These are phyloP conservation scores for Mortierella hygrophila DNA, from an alignment of 192 early-diverging fungal species.

Conservation along the genomic window DNA sequence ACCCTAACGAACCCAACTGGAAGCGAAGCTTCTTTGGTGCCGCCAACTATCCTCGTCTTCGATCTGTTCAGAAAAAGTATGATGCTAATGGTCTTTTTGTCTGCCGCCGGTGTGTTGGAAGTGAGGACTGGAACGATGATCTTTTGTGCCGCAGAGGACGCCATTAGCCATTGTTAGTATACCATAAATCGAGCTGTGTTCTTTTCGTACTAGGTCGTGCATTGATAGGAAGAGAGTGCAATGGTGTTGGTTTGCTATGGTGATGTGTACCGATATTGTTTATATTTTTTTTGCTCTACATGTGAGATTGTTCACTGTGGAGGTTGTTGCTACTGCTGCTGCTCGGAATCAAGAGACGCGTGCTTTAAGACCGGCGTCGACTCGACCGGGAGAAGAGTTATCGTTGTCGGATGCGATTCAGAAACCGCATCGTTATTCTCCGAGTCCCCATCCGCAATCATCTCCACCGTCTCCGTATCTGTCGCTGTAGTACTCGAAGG, in stretches of 20 bases:
- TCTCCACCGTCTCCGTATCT: background rate
- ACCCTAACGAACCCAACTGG: slow-evolving; percentile 59
- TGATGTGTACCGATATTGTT: too few species aligned
- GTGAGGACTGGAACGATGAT: slow-evolving; percentile 40
- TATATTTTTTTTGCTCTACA: too few species aligned
- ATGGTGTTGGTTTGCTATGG: too few species aligned
- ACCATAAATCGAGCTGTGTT: too few species aligned
- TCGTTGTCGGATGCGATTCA: background rate
- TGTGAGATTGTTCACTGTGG: background rate
- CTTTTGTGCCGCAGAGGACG: slow-evolving; percentile 6
- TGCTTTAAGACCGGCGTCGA: background rate
- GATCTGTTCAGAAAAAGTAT: slow-evolving; percentile 55
- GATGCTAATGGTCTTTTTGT: slow-evolving; percentile 59
- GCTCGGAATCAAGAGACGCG: background rate
- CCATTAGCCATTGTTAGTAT: too few species aligned
- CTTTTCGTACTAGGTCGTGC: too few species aligned
- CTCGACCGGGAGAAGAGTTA: background rate
- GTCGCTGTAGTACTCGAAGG: background rate
- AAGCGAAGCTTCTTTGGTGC: slow-evolving; percentile 59
- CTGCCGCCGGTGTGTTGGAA: slow-evolving; percentile 41
- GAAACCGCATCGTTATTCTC: background rate
- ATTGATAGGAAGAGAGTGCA: too few species aligned
- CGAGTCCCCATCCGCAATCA: background rate
- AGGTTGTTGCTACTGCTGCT: background rate
- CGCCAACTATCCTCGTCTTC: slow-evolving; percentile 55